Percentiles rank a stretch among this genome's conserved stretches.
phyloP scores from a whole-genome alignment of 1,284 basidiomycete species.

The Schizophyllum amplum region DNA sequence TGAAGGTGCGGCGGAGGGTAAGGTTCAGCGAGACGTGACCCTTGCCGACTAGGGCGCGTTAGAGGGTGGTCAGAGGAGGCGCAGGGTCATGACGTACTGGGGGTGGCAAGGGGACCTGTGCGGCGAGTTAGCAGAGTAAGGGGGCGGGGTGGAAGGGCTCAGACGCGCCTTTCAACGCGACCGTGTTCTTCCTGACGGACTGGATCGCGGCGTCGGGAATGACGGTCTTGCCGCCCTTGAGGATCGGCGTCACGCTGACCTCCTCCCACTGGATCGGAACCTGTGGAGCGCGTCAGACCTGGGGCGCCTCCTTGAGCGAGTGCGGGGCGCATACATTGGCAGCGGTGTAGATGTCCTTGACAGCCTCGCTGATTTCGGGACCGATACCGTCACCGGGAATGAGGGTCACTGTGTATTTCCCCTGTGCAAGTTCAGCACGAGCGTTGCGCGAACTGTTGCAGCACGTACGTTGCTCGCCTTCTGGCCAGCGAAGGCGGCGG shows the following conservation, averaged over 20 bases:
- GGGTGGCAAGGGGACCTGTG: slow-evolving; percentile 85
- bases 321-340: slow-evolving; percentile 52
- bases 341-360: slow-evolving; percentile 89
- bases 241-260: slow-evolving; percentile 90
- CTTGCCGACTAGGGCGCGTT: slow-evolving; percentile 75
- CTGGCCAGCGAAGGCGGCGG: slow-evolving; percentile 81
- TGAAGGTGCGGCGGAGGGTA: slow-evolving; percentile 94
- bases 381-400: slow-evolving; percentile 97
- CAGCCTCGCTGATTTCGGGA: slow-evolving; percentile 94
- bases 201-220: slow-evolving; percentile 91
- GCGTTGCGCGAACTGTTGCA: not conserved
- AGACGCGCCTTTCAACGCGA: slow-evolving; percentile 86
- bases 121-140: slow-evolving; percentile 3
- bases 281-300: slow-evolving; percentile 28
- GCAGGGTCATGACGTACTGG: slow-evolving; percentile 46
- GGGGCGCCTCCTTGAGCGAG: not conserved
- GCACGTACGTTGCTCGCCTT: slow-evolving; percentile 75
- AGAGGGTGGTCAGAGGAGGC: slow-evolving; percentile 4
- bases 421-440: slow-evolving; percentile 39
- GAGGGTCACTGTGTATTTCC: slow-evolving; percentile 91
- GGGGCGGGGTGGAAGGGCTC: not conserved
- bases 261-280: slow-evolving; percentile 99
- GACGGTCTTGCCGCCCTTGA: slow-evolving; percentile 93
- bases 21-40: slow-evolving; percentile 98
- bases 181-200: slow-evolving; percentile 95